phyloP scores from a whole-genome alignment of 352 stramenopile genomes.

The Phytophthora podocarpi region DNA sequence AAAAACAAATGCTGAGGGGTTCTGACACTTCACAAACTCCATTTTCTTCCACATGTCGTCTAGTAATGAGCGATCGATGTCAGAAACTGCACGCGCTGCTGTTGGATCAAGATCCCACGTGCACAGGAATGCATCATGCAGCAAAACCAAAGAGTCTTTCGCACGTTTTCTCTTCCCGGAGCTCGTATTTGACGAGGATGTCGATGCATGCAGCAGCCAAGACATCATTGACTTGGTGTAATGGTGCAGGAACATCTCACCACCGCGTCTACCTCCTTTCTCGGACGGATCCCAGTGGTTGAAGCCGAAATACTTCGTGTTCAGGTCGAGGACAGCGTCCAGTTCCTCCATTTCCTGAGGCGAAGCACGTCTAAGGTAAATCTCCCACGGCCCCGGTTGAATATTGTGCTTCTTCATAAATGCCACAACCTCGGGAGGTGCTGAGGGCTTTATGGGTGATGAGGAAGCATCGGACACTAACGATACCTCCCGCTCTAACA shows the following conservation, averaged over 20 bases:
- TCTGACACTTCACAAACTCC: slow-evolving; percentile 69
- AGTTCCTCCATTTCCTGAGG: slow-evolving; percentile 76
- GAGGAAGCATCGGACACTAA: slow-evolving; percentile 67
- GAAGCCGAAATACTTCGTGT: slow-evolving; percentile 78
- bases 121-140: slow-evolving; percentile 82
- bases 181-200: slow-evolving; percentile 49
- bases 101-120: slow-evolving; percentile 83
- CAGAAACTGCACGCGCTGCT: slow-evolving; percentile 67
- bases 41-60: slow-evolving; percentile 89
- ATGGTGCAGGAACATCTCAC: slow-evolving; percentile 85
- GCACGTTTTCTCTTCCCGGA: slow-evolving; percentile 57
- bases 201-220: slow-evolving; percentile 66
- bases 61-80: slow-evolving; percentile 73
- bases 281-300: slow-evolving; percentile 78
- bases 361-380: slow-evolving; percentile 74
- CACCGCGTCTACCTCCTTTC: slow-evolving; percentile 65
- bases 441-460: slow-evolving; percentile 68
- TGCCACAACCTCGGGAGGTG: slow-evolving; percentile 64
- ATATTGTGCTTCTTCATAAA: slow-evolving; percentile 85
- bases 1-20: slow-evolving; percentile 74
- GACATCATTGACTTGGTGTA: slow-evolving; percentile 85
- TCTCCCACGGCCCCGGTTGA: slow-evolving; percentile 77
- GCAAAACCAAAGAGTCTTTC: slow-evolving; percentile 62
- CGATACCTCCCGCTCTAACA: slow-evolving; percentile 58
- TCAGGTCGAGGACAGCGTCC: slow-evolving; percentile 65